phyloP scores from a whole-genome alignment of 2,329 filamentous ascomycete species.

The Colletotrichum brevisporum region DNA sequence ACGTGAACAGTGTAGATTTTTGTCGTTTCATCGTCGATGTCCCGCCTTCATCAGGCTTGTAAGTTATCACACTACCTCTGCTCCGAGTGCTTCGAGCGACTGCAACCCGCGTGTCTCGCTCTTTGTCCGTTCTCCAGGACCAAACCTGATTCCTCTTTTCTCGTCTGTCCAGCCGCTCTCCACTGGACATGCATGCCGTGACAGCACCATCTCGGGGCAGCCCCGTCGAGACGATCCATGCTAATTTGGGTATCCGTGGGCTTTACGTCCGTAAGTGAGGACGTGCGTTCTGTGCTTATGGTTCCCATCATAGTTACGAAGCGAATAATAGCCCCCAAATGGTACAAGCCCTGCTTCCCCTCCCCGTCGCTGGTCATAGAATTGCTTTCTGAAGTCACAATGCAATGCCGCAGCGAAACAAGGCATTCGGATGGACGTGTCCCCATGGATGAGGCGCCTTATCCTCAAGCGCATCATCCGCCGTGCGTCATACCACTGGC shows the following conservation, averaged over 20 bases:
- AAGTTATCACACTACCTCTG: background rate
- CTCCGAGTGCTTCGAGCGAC: background rate
- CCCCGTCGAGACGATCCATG: constrained; percentile 28
- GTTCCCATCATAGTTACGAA: background rate
- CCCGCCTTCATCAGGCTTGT: too few species aligned
- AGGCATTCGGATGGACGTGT: background rate
- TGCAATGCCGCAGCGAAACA: constrained; percentile 14
- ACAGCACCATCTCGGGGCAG: constrained; percentile 23
- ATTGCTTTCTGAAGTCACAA: constrained; percentile 20
- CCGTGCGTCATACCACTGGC: background rate
- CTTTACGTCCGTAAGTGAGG: constrained; percentile 29
- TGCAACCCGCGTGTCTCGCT: background rate
- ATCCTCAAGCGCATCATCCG: background rate
- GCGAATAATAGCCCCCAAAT: constrained; percentile 27
- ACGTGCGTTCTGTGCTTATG: background rate
- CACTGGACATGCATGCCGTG: constrained; percentile 17
- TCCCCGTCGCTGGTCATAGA: background rate
- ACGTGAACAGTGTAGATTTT: too few species aligned
- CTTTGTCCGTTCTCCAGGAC: constrained; percentile 5
- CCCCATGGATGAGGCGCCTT: constrained; percentile 7
- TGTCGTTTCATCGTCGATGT: too few species aligned
- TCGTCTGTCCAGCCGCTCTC: constrained; percentile 15
- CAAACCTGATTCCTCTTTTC: constrained; percentile 32
- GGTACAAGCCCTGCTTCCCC: background rate
- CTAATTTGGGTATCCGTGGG: constrained; percentile 8